Evolutionary conservation across 495 filamentous ascomycete genomes (phyloP), one percentile per base, ranked within the genome.

Genomic region (Hyphodiscus hymeniophilus): DNA sequence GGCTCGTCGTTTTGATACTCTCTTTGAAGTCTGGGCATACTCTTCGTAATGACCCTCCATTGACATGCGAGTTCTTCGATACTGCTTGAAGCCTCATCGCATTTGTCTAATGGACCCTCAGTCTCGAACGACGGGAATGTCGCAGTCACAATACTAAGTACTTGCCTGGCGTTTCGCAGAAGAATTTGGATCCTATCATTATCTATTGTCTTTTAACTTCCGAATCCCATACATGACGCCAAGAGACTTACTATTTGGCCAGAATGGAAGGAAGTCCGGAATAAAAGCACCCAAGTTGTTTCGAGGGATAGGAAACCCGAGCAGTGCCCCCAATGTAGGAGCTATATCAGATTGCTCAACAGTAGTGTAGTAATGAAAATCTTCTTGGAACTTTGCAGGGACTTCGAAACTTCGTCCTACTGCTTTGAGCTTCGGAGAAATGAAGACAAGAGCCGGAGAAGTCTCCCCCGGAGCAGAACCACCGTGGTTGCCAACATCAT

Each of bases 401-500:
- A 63, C 66, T 48, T 75, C 54, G n/a, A 52, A 51, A 17, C 57
- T 63, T 2, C 59, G 55, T 21, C 68, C 67, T 24, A 87, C 69
- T 0, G 64, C 50, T 60, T 79, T 74, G 24, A 99, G 70, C 54
- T 86, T 89, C 4, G 94, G 90, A 10, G 91, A 94, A 30, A 95
- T 80, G 60, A 99, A 96, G 23, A 95, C 73, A 33, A 99, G 66
- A 12, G 92, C 92, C 0, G 92, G 81, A 0, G 90, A 95, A 8
- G 92, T 97, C 67, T 99, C 92, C 5, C 94, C 89, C 15, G 85
- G 76, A 2, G 86, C 84, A 16, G 94, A 95, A 6, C 91, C 92
- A 10, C 92, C 92, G 63, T 99, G 92, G 58, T 97, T 97, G 3
- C 92, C 92, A 31, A 89, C 92, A 56, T 97, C 92, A 57, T 96